A percentile compares a stretch with the other conserved stretches of the same genome.
These are phyloP conservation scores for Lycium barbarum DNA, from an alignment of 257 asterid genomes.

Conservation along the genomic window DNA sequence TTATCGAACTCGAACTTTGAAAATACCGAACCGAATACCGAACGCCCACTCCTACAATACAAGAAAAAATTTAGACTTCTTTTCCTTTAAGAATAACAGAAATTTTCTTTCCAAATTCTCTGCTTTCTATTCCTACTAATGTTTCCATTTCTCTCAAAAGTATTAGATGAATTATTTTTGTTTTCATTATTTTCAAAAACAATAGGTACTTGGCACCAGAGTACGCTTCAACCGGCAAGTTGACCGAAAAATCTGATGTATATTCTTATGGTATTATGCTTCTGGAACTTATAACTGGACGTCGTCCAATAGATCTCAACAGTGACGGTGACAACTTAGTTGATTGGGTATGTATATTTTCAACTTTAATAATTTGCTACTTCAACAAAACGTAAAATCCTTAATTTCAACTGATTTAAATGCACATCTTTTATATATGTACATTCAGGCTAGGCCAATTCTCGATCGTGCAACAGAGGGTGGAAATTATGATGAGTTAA, in stretches of 20 bases:
- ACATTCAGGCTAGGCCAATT: constrained; percentile 70
- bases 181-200: neutral
- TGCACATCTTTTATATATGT: neutral
- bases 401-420: neutral
- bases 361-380: neutral
- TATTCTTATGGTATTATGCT: constrained; percentile 92
- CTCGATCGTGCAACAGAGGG: constrained; percentile 59
- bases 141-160: neutral
- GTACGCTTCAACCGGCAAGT: constrained; percentile 91
- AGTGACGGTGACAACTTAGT: constrained; percentile 80
- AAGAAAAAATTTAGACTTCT: too few relatives aligned
- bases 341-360: constrained; percentile 66
- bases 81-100: too few relatives aligned
- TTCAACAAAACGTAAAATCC: neutral
- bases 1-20: too few relatives aligned
- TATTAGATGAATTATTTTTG: too few relatives aligned
- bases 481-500: constrained; percentile 56
- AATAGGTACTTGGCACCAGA: constrained; percentile 86
- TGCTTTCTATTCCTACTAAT: too few relatives aligned
- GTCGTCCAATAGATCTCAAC: constrained; percentile 70
- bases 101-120: too few relatives aligned
- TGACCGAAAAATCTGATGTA: constrained; percentile 82
- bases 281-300: constrained; percentile 82
- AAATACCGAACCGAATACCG: too few relatives aligned
- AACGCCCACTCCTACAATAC: too few relatives aligned